Base-by-base conservation (phyloP, 2,329 filamentous ascomycete genomes). In the Colletotrichum destructivum region DNA sequence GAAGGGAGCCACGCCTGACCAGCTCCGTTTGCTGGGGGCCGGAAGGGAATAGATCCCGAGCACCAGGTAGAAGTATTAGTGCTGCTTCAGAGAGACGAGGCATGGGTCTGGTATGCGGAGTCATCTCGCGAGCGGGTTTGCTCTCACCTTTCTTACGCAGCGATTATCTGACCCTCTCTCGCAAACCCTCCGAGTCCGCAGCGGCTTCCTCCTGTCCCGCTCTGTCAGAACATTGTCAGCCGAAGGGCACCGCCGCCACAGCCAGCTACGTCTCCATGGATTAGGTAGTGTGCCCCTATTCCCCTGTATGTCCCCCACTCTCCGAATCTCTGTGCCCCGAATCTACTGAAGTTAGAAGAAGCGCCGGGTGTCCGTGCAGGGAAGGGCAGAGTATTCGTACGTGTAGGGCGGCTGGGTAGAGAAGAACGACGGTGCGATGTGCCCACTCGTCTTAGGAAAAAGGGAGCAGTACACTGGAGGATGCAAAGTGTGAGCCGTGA, bases 241-340 rank as follows among this genome's bases (percentile, higher is more conserved):
- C 16, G n/a, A 46, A 38, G 54, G 15, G 16, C 21, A 26, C 15
- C 54, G 55, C 40, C 35, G n/a, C 6, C 23, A 35, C n/a, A 62
- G n/a, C 31, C 31, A 26, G 16, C 69, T 71, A 71, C 69, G 69
- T 71, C 69, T 63, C 31, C 56, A 62, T 54, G 35, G 52, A 44
- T 21, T 26, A 38, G 31, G 60, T 59, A 57, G 57, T 26, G 69
- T 46, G 23, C 52, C 51, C 18, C 11, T 18, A n/a, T 49, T 23
- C 69, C 69, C 69, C 57, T 56, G 51, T 61, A 8, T 38, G 49
- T 69, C 59, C 69, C 69, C 65, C 69, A 69, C 69, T 69, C 69
- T 62, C 69, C 51, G 51, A 68, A 52, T 69, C 57, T 69, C 42
- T 49, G 49, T 63, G 38, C 46, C 52, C 64, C 69, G 69, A 63